Evolutionary conservation across 441 rosid genomes (phyloP).

Genomic region (Rhodomyrtus psidioides): DNA sequence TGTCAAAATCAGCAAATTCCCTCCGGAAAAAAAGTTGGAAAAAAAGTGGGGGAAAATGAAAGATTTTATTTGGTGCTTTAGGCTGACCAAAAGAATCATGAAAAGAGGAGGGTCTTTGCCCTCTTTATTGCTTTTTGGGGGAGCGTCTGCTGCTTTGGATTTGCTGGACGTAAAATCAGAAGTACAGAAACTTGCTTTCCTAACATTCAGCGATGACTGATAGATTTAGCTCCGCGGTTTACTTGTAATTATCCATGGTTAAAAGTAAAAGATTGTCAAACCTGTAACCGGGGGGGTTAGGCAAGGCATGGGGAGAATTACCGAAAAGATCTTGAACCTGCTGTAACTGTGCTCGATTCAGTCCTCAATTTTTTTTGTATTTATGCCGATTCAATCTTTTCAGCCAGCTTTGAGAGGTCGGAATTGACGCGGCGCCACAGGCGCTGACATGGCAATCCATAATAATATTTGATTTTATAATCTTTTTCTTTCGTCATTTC

Average conservation of each 20-base stretch:
- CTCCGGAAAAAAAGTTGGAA: conserved; percentile 1
- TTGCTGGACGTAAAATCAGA: not conserved
- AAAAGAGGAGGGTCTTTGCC: conserved; percentile 18
- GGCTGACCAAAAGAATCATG: conserved; percentile 17
- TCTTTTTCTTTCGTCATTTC: no score
- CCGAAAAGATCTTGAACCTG: no score
- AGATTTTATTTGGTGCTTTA: conserved; percentile 5
- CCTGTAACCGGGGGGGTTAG: not conserved
- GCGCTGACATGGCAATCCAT: no score
- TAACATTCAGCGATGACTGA: conserved; percentile 15
- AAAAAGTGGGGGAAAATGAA: conserved; percentile 8
- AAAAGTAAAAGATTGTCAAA: not conserved
- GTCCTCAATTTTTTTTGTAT: no score
- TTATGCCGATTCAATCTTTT: no score
- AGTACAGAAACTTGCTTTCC: conserved; percentile 1
- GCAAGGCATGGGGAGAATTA: not conserved
- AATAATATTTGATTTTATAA: no score
- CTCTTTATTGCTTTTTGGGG: conserved; percentile 26
- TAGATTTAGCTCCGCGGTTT: conserved; percentile 5
- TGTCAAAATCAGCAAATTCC: conserved; percentile 35
- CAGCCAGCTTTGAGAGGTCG: no score
- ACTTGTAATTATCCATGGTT: not conserved
- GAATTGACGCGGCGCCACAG: no score
- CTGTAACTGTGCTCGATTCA: no score
- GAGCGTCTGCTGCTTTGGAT: conserved; percentile 22